A percentile compares a stretch with the other conserved stretches of the same genome.
These are phyloP conservation scores for Parathielavia hyrcaniae DNA, from an alignment of 495 filamentous ascomycete genomes.

Conservation along the genomic window DNA sequence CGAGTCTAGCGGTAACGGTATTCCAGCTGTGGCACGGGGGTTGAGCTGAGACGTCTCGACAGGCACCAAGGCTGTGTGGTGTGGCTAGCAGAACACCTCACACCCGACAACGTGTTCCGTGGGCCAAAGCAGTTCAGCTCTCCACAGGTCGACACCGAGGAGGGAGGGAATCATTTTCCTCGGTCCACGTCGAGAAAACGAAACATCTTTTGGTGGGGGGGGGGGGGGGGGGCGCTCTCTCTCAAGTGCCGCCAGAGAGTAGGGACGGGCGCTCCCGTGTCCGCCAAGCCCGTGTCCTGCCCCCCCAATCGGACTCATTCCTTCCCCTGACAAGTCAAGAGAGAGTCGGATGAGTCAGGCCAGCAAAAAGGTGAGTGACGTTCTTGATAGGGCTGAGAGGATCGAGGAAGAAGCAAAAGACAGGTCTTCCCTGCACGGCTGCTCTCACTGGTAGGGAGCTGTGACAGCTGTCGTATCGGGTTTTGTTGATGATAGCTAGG, in stretches of 20 bases:
- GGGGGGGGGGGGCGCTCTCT: neutral
- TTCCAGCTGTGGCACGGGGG: too few relatives aligned
- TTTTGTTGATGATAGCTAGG: too few relatives aligned
- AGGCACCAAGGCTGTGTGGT: too few relatives aligned
- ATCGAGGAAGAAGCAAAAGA: neutral
- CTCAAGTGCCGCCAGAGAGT: neutral
- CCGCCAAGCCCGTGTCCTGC: neutral
- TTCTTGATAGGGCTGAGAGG: constrained; percentile 1
- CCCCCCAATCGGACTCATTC: constrained; percentile 7
- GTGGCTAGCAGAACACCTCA: too few relatives aligned
- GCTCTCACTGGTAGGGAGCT: neutral
- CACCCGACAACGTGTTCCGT: too few relatives aligned
- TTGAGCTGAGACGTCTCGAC: too few relatives aligned
- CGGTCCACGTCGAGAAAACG: too few relatives aligned
- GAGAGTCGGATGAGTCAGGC: neutral
- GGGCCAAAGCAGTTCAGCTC: too few relatives aligned
- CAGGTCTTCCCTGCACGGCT: neutral
- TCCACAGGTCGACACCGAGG: too few relatives aligned
- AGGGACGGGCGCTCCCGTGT: constrained; percentile 5
- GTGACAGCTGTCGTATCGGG: neutral
- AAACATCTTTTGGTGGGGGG: too few relatives aligned
- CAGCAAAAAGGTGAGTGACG: neutral
- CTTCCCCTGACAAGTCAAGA: neutral
- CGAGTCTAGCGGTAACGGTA: too few relatives aligned
- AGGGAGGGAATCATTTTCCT: too few relatives aligned